phyloP scores from a whole-genome alignment of 768 basidiomycete species.

The Crucibulum laeve region DNA sequence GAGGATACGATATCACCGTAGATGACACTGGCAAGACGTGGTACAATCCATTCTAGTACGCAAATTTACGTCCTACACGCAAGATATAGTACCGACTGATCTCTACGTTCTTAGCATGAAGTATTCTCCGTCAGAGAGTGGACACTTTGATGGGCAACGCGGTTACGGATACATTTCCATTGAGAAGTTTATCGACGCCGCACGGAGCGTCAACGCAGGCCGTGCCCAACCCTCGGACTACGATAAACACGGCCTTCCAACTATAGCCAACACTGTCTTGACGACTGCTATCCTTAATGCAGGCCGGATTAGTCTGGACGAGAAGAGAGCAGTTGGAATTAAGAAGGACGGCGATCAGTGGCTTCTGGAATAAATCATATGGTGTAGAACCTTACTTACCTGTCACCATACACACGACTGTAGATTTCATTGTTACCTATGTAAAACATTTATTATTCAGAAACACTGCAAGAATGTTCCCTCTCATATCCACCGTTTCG shows the following conservation, averaged over 20 bases:
- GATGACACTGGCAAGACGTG: conserved; percentile 82
- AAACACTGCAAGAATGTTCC: not conserved
- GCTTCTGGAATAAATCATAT: conserved; percentile 54
- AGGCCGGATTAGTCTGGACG: conserved; percentile 85
- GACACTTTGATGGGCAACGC: conserved; percentile 91
- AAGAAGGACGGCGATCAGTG: conserved; percentile 60
- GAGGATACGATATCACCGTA: conserved; percentile 86
- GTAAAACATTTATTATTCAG: not conserved
- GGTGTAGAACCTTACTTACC: conserved; percentile 5
- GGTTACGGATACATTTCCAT: conserved; percentile 92
- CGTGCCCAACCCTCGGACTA: conserved; percentile 63
- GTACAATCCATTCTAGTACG: conserved; percentile 92
- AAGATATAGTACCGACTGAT: not conserved
- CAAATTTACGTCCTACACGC: conserved; percentile 10
- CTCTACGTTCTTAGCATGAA: conserved; percentile 63
- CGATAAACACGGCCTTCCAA: conserved; percentile 79
- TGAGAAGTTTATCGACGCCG: conserved; percentile 88
- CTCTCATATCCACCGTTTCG: no score
- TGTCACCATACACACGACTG: no score
- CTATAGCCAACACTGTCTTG: conserved; percentile 83
- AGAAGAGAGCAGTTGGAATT: conserved; percentile 81
- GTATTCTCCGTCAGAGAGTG: conserved; percentile 87
- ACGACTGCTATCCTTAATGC: conserved; percentile 89
- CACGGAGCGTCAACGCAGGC: conserved; percentile 73
- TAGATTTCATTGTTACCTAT: no score